Base-by-base conservation (phyloP, 352 stramenopile genomes). In the Phytophthora sansomeana region DNA sequence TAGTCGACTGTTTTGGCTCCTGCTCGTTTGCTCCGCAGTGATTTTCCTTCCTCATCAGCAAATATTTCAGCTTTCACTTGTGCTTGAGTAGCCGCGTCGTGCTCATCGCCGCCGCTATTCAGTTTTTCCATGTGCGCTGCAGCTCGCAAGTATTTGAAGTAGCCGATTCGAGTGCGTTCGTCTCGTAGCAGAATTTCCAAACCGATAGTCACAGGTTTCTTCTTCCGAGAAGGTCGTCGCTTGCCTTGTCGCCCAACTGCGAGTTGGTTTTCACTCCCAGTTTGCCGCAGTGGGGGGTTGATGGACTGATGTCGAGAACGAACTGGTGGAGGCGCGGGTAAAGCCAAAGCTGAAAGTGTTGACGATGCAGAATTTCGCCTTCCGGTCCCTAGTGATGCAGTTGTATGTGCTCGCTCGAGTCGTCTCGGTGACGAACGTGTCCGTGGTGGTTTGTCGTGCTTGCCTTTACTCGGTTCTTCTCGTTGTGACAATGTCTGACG, bases 181-280 rank as follows among this genome's bases (percentile, higher is more conserved):
- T 90, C 81, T 41, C 79, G 78, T 19, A 87, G 61, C 4, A 90
- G 44, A 8, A 84, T 61, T n/a, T 90, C 79, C 7, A 90, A 66
- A 8, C 69, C 58, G 29, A 88, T 81, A 14, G 70, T 73, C 5
- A 74, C 62, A 6, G 64, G 53, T 14, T 83, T 80, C 11, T 54
- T 52, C 4, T 66, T 67, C 2, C 53, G 69, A 14, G 29, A 19
- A 10, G 29, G 49, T n/a, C 58, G 33, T 7, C 51, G 43, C 24
- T 24, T 49, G 41, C 33, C 43, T 13, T 14, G 14, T 30, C n/a
- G 33, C 13, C 61, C 62, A 2, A 33, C 19, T 16, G 28, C 13
- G 1, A 69, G 35, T 29, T 28, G 55, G 6, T 42, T 68, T 48
- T 80, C 68, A 52, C 61, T 80, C 0, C 43, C 42, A 28, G 21